Base-by-base conservation (phyloP, 106 monocot genomes). In the Dendrobium chrysotoxum region DNA sequence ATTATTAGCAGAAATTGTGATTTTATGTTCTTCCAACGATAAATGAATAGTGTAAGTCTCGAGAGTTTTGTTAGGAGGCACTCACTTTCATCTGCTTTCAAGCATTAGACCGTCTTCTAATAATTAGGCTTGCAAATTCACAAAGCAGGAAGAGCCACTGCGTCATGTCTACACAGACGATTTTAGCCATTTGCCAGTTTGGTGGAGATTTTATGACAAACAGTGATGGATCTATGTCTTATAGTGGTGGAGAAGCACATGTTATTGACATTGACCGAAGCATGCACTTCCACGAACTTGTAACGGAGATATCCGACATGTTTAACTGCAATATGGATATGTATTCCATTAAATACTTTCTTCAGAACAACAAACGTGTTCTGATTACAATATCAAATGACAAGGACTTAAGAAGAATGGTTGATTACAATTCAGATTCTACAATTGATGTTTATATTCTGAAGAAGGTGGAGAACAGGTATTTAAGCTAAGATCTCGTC, bases 171-270 rank as follows among this genome's bases (percentile, higher is more conserved):
- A 26, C 16, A 23, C 80, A 84, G 57, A 88, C 89, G 79, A 83
- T 96, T 80, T 71, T 96, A 80, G 92, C 91, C 72, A 91, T 98
- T 64, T 95, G 95, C 88, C 98, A 98, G 75, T 82, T 81, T 35
- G 98, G 98, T 61, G 98, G 95, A 44, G 91, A 93, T 44, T 98
- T 98, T 86, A 79, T 86, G 45, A 78, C 84, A 12, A 90, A 86
- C 71, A 87, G 40, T 47, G 98, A 98, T 84, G 98, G 98, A 40
- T 86, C 89, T 11, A 65, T 98, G 85, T 83, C 84, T 42, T 98
- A 92, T 47, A 67, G 45, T 81, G 97, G 97, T 25, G 97, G 97
- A 66, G 97, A 98, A 80, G 97, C 98, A 9, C 95, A 98, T 84
- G 98, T 91, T 12, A 91, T 98, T 17, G 95, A 91, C 77, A 89